Evolutionary conservation across 305 asterid genomes (phyloP).

Genomic region (Solanum hybrid): DNA sequence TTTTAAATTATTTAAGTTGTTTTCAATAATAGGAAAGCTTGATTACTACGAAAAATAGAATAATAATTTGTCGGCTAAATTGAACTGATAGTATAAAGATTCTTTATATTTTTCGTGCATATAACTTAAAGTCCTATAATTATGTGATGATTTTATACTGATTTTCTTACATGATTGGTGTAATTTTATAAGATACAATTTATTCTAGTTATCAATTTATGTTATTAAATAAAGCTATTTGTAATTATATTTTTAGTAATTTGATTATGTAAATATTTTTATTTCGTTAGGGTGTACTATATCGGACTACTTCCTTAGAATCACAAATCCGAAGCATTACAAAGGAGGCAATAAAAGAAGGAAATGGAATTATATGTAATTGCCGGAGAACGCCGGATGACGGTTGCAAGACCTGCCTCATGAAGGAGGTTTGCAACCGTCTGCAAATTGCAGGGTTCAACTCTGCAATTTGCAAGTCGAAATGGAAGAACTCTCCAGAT

Average conservation of each 20-base stretch:
- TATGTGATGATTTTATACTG: neutral
- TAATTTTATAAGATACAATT: neutral
- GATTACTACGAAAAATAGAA: neutral
- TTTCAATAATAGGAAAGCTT: neutral
- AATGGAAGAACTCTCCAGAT: constrained; percentile 63
- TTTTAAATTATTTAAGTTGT: neutral
- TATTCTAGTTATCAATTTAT: neutral
- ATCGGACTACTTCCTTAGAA: constrained; percentile 60
- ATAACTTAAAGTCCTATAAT: neutral
- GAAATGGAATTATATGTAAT: constrained; percentile 20
- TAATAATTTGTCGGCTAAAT: neutral
- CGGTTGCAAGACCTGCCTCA: constrained; percentile 70
- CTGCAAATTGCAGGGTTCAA: constrained; percentile 55
- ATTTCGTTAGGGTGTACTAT: constrained; percentile 19
- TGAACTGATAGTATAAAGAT: neutral
- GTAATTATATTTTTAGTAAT: neutral
- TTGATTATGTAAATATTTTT: neutral
- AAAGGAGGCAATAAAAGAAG: constrained; percentile 46
- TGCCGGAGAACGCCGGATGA: constrained; percentile 25
- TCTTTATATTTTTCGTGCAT: neutral
- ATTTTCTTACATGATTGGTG: neutral
- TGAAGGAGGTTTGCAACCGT: constrained; percentile 56
- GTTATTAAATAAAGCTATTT: neutral
- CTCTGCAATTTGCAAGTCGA: constrained; percentile 76
- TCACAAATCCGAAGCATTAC: constrained; percentile 48